Evolutionary conservation across 148 eudicot species (phyloP).

Genomic region (Fagopyrum homotropicum): DNA sequence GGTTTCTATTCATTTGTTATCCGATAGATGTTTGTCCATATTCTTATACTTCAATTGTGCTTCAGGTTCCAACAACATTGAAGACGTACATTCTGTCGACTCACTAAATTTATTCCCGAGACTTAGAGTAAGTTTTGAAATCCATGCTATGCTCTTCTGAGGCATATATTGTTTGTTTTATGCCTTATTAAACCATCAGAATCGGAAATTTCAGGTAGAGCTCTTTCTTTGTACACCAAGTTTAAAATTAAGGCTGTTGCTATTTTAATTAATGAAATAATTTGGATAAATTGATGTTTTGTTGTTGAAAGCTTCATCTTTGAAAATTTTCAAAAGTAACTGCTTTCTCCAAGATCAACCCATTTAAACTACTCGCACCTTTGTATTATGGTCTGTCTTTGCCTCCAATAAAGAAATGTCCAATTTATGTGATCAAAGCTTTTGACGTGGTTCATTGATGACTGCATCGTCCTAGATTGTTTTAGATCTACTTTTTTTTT

Average conservation of each 20-base stretch:
- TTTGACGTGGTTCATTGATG: neutral
- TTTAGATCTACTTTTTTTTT: neutral
- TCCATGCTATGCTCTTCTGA: neutral
- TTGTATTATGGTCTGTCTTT: neutral
- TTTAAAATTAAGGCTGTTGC: neutral
- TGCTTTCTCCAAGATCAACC: neutral
- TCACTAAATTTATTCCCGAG: slow-evolving; percentile 69
- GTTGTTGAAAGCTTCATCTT: neutral
- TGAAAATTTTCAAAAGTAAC: neutral
- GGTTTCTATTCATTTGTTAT: neutral
- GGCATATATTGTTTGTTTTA: neutral
- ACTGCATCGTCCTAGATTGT: neutral
- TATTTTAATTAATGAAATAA: neutral
- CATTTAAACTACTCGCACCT: neutral
- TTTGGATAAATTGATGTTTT: neutral
- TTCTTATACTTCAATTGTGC: slow-evolving; percentile 15
- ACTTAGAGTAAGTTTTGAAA: slow-evolving; percentile 41
- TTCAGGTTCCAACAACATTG: slow-evolving; percentile 75
- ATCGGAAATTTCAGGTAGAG: neutral
- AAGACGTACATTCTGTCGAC: slow-evolving; percentile 64
- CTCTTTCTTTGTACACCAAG: neutral
- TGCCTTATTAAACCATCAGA: neutral
- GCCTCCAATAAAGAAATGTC: neutral
- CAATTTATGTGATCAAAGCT: neutral
- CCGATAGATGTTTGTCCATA: neutral